phyloP scores from a whole-genome alignment of 768 basidiomycete species.

The Tricholoma sp. region DNA sequence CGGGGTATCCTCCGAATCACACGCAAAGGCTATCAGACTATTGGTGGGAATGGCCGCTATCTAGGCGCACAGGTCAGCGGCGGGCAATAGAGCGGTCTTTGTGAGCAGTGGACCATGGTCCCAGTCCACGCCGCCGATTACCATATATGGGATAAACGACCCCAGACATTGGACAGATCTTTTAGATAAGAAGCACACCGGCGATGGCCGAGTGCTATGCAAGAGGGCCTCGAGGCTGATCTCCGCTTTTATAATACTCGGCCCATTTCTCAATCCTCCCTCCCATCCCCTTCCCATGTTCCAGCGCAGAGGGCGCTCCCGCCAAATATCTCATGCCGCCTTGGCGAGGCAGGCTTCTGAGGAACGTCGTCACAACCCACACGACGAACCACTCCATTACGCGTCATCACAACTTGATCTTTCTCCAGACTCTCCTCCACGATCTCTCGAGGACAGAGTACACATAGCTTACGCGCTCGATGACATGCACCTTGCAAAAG shows the following conservation, averaged over 20 bases:
- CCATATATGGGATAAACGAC: too few relatives aligned
- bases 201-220: not conserved
- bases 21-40: too few relatives aligned
- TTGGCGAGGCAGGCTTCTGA: slow-evolving; percentile 38
- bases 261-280: slow-evolving; percentile 8
- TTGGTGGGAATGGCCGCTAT: too few relatives aligned
- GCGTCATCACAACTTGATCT: too few relatives aligned
- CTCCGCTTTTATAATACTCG: slow-evolving; percentile 3
- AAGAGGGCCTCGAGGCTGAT: slow-evolving; percentile 18
- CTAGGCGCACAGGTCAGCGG: too few relatives aligned
- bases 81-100: too few relatives aligned
- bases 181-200: not conserved
- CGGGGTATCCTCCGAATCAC: too few relatives aligned
- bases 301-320: slow-evolving; percentile 23
- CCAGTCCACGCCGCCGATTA: too few relatives aligned
- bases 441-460: slow-evolving; percentile 57
- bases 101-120: too few relatives aligned
- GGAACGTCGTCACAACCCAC: slow-evolving; percentile 29
- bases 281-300: not conserved
- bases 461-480: slow-evolving; percentile 65
- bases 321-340: slow-evolving; percentile 34
- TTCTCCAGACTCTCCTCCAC: slow-evolving; percentile 14
- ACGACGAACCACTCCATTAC: too few relatives aligned
- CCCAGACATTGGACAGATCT: not conserved
- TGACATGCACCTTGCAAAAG: slow-evolving; percentile 61